Percentiles rank a stretch among this genome's conserved stretches.
Evolutionary conservation across 352 stramenopile genomes (phyloP).

Genomic region (Aphanomyces invadans): DNA sequence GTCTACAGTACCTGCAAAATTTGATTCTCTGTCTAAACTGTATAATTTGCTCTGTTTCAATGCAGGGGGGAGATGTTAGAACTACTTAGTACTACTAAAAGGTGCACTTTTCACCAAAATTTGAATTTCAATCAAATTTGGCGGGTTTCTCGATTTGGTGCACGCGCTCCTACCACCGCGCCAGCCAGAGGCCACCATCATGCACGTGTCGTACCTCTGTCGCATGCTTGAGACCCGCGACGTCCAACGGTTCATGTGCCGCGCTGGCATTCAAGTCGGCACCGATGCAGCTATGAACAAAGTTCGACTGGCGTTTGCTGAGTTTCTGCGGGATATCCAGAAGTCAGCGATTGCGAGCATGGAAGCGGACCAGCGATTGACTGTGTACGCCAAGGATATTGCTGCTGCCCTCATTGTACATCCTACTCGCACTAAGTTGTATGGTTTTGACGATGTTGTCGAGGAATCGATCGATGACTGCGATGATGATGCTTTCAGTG

Average conservation of each 20-base stretch:
- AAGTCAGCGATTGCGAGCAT: slow-evolving; percentile 42
- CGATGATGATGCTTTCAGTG: slow-evolving; percentile 38
- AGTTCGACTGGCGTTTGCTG: slow-evolving; percentile 39
- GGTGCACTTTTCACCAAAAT: background rate
- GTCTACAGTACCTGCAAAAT: too few species aligned
- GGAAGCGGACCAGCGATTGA: slow-evolving; percentile 37
- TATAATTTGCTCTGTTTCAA: too few species aligned
- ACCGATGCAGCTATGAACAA: slow-evolving; percentile 33
- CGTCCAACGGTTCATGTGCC: slow-evolving; percentile 64
- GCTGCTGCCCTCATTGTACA: slow-evolving; percentile 34
- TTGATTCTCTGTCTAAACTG: too few species aligned
- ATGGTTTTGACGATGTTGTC: slow-evolving; percentile 71
- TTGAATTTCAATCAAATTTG: slow-evolving; percentile 8
- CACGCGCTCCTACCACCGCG: background rate
- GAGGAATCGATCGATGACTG: slow-evolving; percentile 29
- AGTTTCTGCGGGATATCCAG: slow-evolving; percentile 53
- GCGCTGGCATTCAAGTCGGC: slow-evolving; percentile 52
- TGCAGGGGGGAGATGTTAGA: too few species aligned
- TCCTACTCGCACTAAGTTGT: slow-evolving; percentile 59
- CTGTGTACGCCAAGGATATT: slow-evolving; percentile 61
- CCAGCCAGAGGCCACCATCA: background rate
- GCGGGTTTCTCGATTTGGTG: background rate
- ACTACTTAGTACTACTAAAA: too few species aligned
- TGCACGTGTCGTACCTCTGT: slow-evolving; percentile 7
- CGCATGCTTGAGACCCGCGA: background rate